Base-by-base conservation (phyloP, 2,329 filamentous ascomycete genomes). In the Ramichloridium luteum region DNA sequence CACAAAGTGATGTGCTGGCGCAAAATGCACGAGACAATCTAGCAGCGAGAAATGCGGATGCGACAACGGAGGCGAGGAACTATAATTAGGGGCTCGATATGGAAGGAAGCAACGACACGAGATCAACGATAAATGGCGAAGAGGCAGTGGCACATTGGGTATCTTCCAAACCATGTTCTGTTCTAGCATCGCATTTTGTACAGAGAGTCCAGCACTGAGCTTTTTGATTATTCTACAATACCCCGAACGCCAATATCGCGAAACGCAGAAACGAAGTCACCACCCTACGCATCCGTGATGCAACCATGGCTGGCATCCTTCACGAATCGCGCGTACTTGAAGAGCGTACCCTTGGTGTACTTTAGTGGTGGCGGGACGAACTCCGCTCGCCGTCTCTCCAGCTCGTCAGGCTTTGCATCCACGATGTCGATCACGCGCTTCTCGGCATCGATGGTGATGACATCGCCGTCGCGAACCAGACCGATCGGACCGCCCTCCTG, bases 401-500 rank as follows among this genome's bases (percentile, higher is more conserved):
- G 47, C 56, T 83, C 80, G 34, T 69, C 68, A 13, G 80, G 69
- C 10, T 71, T 63, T 5, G 86, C 68, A 23, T 79, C 63, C 3
- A 83, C 63, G 27, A 55, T 49, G 44, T 70, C 84, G 56, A 67
- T 71, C 30, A 66, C 67, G 27, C 72, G 72, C 52, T 74, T 73
- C 56, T 86, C 79, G 0, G 84, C 80, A 49, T 93, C 82, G 38
- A 93, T 92, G 29, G 76, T 73, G 44, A 93, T 79, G 36, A 67
- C 67, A 53, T 93, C 84, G 15, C 84, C 84, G 45, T 93, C 77
- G 46, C 70, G 57, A n/a, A 90, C 79, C 8, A 93, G 67, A 10
- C 72, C 84, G 40, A 93, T 90, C 2, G 84, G 84, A 0, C 84
- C 84, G 30, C 84, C 84, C 43, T 81, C 80, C 52, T 82, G 77